Evolutionary conservation across 371 early-diverging fungal species (phyloP), one percentile per base, ranked within the genome.

Genomic region (Encephalitozoon cuniculi): DNA sequence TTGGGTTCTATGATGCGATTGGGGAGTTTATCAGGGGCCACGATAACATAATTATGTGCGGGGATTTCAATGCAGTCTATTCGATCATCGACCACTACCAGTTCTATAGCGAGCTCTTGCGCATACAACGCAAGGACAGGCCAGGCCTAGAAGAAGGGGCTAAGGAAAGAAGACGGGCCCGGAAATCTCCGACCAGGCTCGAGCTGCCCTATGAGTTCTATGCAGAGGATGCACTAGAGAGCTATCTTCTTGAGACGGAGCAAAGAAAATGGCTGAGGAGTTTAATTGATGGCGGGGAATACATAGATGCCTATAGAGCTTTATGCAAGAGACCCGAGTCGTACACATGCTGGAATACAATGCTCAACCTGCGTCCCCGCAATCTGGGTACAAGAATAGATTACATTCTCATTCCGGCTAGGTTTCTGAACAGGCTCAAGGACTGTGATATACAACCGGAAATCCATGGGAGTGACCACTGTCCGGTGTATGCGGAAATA

Each of bases 391-490:
- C 91, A 0, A 86, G 94, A 0, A 87, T 93, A 51, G 94, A 93
- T 75, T 91, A 89, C 73, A 86, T 92, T n/a, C 85, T 92, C 9
- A 86, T 85, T 0, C 87, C 89, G 0, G 71, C 76, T n/a, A 87
- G 81, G 0, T 68, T 92, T 0, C 32, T 12, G 46, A 83, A 86
- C 1, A 87, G 86, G 86, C 83, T 90, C 68, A 81, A 81, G 21
- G 85, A 79, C 40, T 84, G 88, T 30, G 86, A 89, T 71, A 87
- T 91, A 15, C 85, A 87, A 26, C 82, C 88, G 6, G 75, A 89
- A 4, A 80, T 91, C 3, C 76, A 88, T 71, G 94, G 94, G 0
- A 89, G 90, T n/a, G 94, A 93, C 81, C 94, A 93, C 79, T 92
- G 92, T 75, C 93, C 92, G 0, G 91, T 91, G 0, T 82, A 85